A percentile compares a stretch with the other conserved stretches of the same genome.
phyloP scores from a whole-genome alignment of 345 rosid species.

The Populus ilicifolia region DNA sequence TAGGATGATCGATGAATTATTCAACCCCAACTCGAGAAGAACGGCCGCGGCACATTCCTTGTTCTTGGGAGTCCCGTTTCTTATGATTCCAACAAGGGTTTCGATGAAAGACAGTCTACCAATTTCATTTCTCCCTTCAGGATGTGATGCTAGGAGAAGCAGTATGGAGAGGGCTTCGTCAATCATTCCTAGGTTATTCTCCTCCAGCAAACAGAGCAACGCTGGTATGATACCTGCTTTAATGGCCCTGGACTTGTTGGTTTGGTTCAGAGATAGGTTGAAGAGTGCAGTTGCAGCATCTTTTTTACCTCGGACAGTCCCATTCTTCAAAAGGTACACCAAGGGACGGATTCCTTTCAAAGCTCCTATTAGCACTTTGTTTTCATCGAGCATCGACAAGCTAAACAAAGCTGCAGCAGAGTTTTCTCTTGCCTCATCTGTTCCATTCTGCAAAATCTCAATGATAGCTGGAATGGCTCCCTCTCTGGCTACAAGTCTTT shows the following conservation, averaged over 20 bases:
- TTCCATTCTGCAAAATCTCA: slow-evolving; percentile 45
- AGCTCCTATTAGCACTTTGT: slow-evolving; percentile 48
- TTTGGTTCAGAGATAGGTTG: slow-evolving; percentile 48
- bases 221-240: slow-evolving; percentile 50
- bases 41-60: slow-evolving; percentile 57
- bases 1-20: slow-evolving; percentile 34
- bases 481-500: slow-evolving; percentile 46
- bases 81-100: slow-evolving; percentile 49
- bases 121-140: slow-evolving; percentile 36
- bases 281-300: slow-evolving; percentile 72
- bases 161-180: slow-evolving; percentile 68
- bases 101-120: slow-evolving; percentile 39
- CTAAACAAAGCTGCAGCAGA: slow-evolving; percentile 61
- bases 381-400: slow-evolving; percentile 55
- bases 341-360: slow-evolving; percentile 54
- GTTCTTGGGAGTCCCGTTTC: slow-evolving; percentile 55
- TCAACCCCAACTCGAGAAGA: slow-evolving; percentile 48
- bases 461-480: slow-evolving; percentile 56
- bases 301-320: slow-evolving; percentile 56
- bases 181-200: slow-evolving; percentile 46
- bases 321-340: slow-evolving; percentile 44
- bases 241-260: slow-evolving; percentile 55
- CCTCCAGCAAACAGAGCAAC: slow-evolving; percentile 41
- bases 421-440: slow-evolving; percentile 51
- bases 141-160: slow-evolving; percentile 44